Evolutionary conservation across 163 green algal genomes (phyloP).

Genomic region (Scenedesmus sp.): DNA sequence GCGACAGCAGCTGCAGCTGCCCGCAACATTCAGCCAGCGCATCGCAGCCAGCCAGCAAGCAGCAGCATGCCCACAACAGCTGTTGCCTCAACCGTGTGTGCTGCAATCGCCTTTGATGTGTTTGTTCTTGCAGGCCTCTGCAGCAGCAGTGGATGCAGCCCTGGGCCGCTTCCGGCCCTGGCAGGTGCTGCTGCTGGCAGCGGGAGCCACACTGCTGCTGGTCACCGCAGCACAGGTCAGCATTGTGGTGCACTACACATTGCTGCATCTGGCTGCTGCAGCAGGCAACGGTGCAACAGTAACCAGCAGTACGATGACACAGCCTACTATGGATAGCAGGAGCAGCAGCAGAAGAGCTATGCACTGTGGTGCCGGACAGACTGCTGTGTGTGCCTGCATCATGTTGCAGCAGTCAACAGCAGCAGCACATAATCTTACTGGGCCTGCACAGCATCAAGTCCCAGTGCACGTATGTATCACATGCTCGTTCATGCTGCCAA

Average conservation of each 20-base stretch:
- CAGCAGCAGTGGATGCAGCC: neutral
- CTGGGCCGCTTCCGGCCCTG: constrained; percentile 14
- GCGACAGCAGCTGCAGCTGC: too few relatives aligned
- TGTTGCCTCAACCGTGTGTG: neutral
- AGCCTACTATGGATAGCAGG: too few relatives aligned
- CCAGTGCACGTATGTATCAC: too few relatives aligned
- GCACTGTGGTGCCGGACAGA: too few relatives aligned
- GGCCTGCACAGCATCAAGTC: too few relatives aligned
- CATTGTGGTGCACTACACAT: neutral
- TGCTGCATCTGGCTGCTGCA: neutral
- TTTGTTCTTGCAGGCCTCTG: neutral
- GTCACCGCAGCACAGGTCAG: constrained; percentile 9
- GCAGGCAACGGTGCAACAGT: too few relatives aligned
- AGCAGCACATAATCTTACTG: too few relatives aligned
- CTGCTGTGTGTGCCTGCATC: too few relatives aligned
- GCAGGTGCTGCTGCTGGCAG: constrained; percentile 29
- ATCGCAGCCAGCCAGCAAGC: neutral
- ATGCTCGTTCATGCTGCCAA: neutral
- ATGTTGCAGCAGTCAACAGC: too few relatives aligned
- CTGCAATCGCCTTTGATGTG: neutral
- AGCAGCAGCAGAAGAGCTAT: too few relatives aligned
- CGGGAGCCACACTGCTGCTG: neutral
- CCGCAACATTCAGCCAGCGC: too few relatives aligned
- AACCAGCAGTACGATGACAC: neutral
- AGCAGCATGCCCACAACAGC: neutral